Conservation (phyloP, 768 basidiomycete species). For the Auricularia sp. region DNA sequence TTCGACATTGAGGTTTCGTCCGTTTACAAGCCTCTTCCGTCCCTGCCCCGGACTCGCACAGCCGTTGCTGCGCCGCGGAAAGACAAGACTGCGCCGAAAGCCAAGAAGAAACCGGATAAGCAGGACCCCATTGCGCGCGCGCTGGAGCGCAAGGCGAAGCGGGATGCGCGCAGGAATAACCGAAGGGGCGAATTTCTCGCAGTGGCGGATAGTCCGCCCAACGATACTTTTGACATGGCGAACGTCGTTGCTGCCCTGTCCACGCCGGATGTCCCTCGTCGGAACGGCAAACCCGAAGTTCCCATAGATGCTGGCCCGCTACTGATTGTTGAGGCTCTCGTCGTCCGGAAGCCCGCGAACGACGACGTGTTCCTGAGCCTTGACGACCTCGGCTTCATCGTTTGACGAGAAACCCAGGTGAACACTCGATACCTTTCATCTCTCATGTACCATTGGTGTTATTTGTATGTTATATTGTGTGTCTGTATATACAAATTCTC, state of each 20-base stretch:
- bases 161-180: slow-evolving; percentile 3
- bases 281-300: neutral
- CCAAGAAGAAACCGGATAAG: slow-evolving; percentile 11
- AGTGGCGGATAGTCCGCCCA: slow-evolving; percentile 6
- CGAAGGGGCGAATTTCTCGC: neutral
- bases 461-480: too few relatives aligned
- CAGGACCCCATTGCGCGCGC: neutral
- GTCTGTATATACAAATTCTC: too few relatives aligned
- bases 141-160: neutral
- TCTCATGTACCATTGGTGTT: too few relatives aligned
- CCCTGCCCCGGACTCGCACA: slow-evolving; percentile 34
- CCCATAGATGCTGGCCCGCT: slow-evolving; percentile 28
- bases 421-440: too few relatives aligned
- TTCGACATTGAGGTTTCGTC: slow-evolving; percentile 57
- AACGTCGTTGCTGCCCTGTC: slow-evolving; percentile 20
- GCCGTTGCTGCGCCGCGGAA: slow-evolving; percentile 10
- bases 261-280: neutral
- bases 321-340: slow-evolving; percentile 72
- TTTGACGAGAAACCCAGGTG: neutral
- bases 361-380: slow-evolving; percentile 55
- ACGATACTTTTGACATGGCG: slow-evolving; percentile 7
- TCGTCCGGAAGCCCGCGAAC: slow-evolving; percentile 64
- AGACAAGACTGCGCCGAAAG: slow-evolving; percentile 11
- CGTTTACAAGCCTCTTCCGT: slow-evolving; percentile 65
- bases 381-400: neutral